Conservation (phyloP, 2,329 filamentous ascomycete genomes). For the Pseudogymnoascus destructans region DNA sequence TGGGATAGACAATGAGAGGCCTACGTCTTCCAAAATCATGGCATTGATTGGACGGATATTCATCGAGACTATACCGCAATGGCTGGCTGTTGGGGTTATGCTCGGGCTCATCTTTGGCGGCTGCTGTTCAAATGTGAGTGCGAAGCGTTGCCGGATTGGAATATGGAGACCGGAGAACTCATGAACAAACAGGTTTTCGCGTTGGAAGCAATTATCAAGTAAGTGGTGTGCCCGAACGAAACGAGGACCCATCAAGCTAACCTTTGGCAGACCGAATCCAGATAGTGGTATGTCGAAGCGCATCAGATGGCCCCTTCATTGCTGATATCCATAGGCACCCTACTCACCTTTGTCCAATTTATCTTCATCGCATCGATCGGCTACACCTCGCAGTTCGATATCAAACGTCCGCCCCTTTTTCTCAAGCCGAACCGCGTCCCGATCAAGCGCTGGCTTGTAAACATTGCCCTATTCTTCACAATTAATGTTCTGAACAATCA, state of each 20-base stretch:
- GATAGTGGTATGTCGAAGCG: slow-evolving; percentile 51
- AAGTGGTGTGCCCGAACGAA: slow-evolving; percentile 29
- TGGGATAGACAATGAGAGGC: slow-evolving; percentile 40
- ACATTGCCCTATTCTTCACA: slow-evolving; percentile 79
- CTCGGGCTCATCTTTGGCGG: slow-evolving; percentile 85
- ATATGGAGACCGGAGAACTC: slow-evolving; percentile 15
- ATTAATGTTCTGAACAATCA: slow-evolving; percentile 97
- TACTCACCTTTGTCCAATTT: slow-evolving; percentile 83
- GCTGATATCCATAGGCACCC: slow-evolving; percentile 45
- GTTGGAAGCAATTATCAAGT: slow-evolving; percentile 90
- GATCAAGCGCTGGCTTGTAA: slow-evolving; percentile 70
- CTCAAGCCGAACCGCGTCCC: slow-evolving; percentile 69
- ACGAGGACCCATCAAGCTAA: slow-evolving; percentile 1
- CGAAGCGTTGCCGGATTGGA: slow-evolving; percentile 5
- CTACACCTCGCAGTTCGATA: slow-evolving; percentile 62
- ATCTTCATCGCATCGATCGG: slow-evolving; percentile 68
- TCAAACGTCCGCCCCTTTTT: slow-evolving; percentile 54
- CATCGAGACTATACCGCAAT: slow-evolving; percentile 47
- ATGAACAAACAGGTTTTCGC: slow-evolving; percentile 64
- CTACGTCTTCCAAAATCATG: slow-evolving; percentile 37
- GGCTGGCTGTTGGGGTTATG: slow-evolving; percentile 54
- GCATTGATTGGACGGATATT: slow-evolving; percentile 39
- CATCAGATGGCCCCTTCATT: background rate
- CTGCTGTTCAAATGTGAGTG: slow-evolving; percentile 77
- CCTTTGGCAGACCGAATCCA: slow-evolving; percentile 55